phyloP scores from a whole-genome alignment of 495 filamentous ascomycete genomes.

The Glonium stellatum region DNA sequence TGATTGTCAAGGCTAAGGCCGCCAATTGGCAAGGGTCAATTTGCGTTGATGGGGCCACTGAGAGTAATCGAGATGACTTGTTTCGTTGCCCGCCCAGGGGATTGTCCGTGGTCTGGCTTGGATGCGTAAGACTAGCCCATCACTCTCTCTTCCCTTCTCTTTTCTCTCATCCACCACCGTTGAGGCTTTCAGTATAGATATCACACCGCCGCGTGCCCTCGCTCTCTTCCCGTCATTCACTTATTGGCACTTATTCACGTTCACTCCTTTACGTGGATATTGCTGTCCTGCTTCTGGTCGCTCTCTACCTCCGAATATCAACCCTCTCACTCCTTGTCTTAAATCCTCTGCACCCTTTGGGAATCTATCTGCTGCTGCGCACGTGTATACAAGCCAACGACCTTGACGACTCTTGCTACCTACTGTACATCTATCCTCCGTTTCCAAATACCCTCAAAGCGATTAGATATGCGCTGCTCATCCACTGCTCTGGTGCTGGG shows the following conservation, averaged over 20 bases:
- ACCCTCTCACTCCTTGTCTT: too few species aligned
- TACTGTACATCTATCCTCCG: conserved; percentile 4
- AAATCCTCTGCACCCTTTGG: background rate
- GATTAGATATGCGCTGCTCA: conserved; percentile 23
- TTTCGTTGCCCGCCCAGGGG: background rate
- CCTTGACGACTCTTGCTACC: background rate
- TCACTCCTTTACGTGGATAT: conserved; percentile 28
- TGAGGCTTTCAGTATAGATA: background rate
- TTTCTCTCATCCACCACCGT: conserved; percentile 2
- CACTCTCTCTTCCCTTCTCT: conserved; percentile 7
- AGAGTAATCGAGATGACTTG: background rate
- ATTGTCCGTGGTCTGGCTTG: conserved; percentile 1
- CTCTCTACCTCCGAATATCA: background rate
- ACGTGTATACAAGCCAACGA: background rate
- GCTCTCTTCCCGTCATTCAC: background rate
- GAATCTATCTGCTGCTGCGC: background rate
- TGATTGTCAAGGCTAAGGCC: background rate
- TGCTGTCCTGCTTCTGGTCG: conserved; percentile 3
- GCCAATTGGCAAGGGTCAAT: background rate
- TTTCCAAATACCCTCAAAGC: background rate
- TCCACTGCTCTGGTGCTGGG: conserved; percentile 25
- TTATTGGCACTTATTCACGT: conserved; percentile 15
- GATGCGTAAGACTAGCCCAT: background rate
- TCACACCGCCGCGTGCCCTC: background rate
- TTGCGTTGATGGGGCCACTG: background rate